Evolutionary conservation across 2,329 filamentous ascomycete genomes (phyloP).

Genomic region (Neofusicoccum cordaticola): DNA sequence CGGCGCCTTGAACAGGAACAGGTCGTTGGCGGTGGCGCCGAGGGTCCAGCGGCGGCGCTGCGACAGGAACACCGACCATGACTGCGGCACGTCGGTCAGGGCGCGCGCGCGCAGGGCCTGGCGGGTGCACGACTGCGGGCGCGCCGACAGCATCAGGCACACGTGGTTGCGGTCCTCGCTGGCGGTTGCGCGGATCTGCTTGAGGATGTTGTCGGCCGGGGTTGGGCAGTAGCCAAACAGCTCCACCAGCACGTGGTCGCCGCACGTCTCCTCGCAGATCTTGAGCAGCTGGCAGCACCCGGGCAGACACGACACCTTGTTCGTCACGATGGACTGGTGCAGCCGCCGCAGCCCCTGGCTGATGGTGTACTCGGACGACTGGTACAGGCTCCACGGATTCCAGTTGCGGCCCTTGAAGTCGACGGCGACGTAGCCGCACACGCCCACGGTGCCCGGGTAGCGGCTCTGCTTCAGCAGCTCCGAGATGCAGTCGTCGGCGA

Average conservation of each 20-base stretch:
- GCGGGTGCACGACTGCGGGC: slow-evolving; percentile 43
- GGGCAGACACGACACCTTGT: slow-evolving; percentile 50
- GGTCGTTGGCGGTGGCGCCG: slow-evolving; percentile 50
- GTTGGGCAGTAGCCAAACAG: slow-evolving; percentile 51
- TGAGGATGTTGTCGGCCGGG: slow-evolving; percentile 49
- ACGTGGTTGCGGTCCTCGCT: slow-evolving; percentile 53
- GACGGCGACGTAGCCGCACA: slow-evolving; percentile 50
- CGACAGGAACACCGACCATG: slow-evolving; percentile 46
- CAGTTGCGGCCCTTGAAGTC: slow-evolving; percentile 45
- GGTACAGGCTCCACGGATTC: slow-evolving; percentile 43
- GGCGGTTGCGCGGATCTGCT: slow-evolving; percentile 50
- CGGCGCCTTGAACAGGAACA: slow-evolving; percentile 48
- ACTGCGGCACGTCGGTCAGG: slow-evolving; percentile 38
- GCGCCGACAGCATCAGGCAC: slow-evolving; percentile 42
- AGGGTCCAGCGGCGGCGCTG: slow-evolving; percentile 52
- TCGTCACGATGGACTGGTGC: slow-evolving; percentile 50
- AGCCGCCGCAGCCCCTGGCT: slow-evolving; percentile 40
- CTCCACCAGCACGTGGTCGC: slow-evolving; percentile 35
- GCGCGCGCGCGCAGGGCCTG: slow-evolving; percentile 49
- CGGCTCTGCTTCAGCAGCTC: slow-evolving; percentile 44
- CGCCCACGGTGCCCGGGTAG: slow-evolving; percentile 43
- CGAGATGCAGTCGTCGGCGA: slow-evolving; percentile 45
- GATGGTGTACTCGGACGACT: slow-evolving; percentile 45
- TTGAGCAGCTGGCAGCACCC: slow-evolving; percentile 52
- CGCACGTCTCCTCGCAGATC: slow-evolving; percentile 46